phyloP scores from a whole-genome alignment of 2,329 filamentous ascomycete species.

The Colletotrichum abscissum region DNA sequence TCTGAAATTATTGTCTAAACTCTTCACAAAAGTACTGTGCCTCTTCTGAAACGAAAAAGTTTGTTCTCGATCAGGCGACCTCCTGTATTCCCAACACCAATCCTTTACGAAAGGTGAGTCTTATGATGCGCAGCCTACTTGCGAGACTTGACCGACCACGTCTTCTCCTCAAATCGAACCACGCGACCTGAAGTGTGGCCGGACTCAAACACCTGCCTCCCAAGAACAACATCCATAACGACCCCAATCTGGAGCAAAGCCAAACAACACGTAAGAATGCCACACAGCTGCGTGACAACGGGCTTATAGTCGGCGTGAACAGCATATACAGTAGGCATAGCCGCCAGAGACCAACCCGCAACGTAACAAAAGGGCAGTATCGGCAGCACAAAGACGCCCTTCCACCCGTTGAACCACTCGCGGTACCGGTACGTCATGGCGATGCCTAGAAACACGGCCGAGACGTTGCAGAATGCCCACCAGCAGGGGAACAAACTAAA shows the following conservation, averaged over 20 bases:
- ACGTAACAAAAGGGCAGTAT: slow-evolving; percentile 10
- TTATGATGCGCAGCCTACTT: neutral
- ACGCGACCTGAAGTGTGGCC: neutral
- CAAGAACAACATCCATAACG: neutral
- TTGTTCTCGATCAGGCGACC: neutral
- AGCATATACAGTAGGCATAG: slow-evolving; percentile 10
- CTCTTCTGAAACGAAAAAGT: neutral
- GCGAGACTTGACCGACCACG: neutral
- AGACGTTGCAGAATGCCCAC: slow-evolving; percentile 28
- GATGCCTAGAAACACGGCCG: slow-evolving; percentile 8
- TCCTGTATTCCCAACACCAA: neutral
- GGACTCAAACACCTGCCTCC: neutral
- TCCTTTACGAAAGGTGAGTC: neutral
- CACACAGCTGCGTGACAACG: neutral
- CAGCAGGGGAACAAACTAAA: slow-evolving; percentile 1
- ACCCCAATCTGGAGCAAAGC: neutral
- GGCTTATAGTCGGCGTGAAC: neutral
- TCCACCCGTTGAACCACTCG: slow-evolving; percentile 7
- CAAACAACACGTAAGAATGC: neutral
- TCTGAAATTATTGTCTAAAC: neutral
- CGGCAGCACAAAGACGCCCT: neutral
- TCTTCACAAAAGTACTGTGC: neutral
- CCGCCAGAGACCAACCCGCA: neutral
- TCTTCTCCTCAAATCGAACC: neutral
- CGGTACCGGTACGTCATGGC: slow-evolving; percentile 11